phyloP scores from a whole-genome alignment of 2,329 filamentous ascomycete species.

The Lomentospora prolificans region DNA sequence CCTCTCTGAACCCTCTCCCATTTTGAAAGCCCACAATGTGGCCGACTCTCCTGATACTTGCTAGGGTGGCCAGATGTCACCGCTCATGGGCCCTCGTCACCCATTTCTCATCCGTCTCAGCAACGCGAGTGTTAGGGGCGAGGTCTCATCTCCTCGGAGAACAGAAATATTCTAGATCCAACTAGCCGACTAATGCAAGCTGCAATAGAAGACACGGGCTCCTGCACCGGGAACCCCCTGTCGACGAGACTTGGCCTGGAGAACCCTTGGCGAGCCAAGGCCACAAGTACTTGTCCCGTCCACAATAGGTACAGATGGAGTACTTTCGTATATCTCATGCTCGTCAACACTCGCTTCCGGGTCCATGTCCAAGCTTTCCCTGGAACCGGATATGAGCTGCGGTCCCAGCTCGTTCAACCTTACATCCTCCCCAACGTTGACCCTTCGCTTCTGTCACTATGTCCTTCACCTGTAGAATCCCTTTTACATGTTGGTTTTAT shows the following conservation, averaged over 20 bases:
- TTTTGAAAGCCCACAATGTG: too few species aligned
- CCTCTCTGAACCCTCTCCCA: background rate
- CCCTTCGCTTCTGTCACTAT: background rate
- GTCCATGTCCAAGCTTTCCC: background rate
- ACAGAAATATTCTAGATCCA: too few species aligned
- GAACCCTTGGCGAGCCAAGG: background rate
- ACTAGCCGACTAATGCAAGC: slow-evolving; percentile 1
- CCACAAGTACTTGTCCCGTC: background rate
- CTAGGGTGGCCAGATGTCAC: too few species aligned
- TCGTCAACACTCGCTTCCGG: background rate
- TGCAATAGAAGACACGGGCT: background rate
- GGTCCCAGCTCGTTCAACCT: background rate
- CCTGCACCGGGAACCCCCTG: background rate
- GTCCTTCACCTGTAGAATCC: background rate
- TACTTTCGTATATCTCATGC: background rate
- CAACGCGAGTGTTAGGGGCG: too few species aligned
- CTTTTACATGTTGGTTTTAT: background rate
- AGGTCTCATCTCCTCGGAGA: too few species aligned
- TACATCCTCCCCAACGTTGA: background rate
- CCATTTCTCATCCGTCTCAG: too few species aligned
- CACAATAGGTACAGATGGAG: background rate
- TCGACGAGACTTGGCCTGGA: background rate
- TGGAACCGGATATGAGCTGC: background rate
- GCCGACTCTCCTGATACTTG: background rate
- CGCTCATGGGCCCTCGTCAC: too few species aligned